Base-by-base conservation (phyloP, 805 yeast species). In the Candida germanica region DNA sequence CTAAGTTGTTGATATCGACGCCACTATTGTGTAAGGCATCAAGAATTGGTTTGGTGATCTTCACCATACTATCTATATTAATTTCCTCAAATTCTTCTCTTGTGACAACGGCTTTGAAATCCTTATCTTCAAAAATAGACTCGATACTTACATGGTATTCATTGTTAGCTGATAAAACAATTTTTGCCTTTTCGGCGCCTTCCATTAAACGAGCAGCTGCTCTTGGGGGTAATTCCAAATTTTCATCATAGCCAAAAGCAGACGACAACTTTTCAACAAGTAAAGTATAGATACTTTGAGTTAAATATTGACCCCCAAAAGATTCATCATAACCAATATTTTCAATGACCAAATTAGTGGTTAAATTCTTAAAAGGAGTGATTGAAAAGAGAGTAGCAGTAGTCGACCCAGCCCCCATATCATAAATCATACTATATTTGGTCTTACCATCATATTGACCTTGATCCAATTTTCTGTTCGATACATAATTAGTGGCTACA, bases 371-470 rank as follows among this genome's bases (percentile, higher is more conserved):
- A 31, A 54, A 57, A 15, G 75, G 75, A 12, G 61, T 58, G 43
- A 81, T 69, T 1, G 89, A 78, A 33, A 88, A 76, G n/a, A 93
- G 63, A 0, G 98, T 84, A 1, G 95, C 95, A 37, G 81, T 77
- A 0, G 95, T 84, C 1, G 95, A 81, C 1, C 95, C 95, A 4
- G 96, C 91, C 31, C 98, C 98, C 75, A 85, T 76, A 57, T 93
- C 98, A 54, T 82, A 87, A 23, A 93, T 73, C 33, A 87, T 54
- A 53, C 85, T 85, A 50, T 78, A 72, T 48, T 77, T 77, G 38
- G 69, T 73, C 19, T 40, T 46, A 23, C 47, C 59, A 24, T 54
- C 48, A 37, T 51, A 59, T 30, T 63, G 63, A 3, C 68, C 71
- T 14, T 52, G 48, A 3, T 56, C 57, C 5, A 58, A 53, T 23